A percentile compares a stretch with the other conserved stretches of the same genome.
Conservation (phyloP, 2,329 filamentous ascomycete genomes). For the Arthrinium phaeospermum region DNA sequence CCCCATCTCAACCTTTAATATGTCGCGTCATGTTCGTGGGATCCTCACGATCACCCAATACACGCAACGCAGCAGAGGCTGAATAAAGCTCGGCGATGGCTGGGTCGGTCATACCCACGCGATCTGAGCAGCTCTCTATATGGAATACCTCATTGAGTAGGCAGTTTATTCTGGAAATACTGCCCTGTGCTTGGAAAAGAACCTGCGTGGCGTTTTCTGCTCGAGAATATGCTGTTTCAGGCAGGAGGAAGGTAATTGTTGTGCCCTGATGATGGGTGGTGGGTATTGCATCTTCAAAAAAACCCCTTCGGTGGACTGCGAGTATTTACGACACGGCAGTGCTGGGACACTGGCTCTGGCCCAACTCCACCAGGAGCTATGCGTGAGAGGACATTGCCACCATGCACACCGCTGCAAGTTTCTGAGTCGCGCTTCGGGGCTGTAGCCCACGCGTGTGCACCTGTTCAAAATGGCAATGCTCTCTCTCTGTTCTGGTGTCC, state of each 20-base stretch:
- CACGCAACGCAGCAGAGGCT: not conserved
- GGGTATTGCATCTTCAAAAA: conserved; percentile 10
- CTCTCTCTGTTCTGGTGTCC: not conserved
- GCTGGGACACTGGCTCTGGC: conserved; percentile 9
- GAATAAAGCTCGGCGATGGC: not conserved
- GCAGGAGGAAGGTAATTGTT: conserved; percentile 5
- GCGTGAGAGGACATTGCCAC: conserved; percentile 5
- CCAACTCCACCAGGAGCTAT: conserved; percentile 8
- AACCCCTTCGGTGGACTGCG: conserved; percentile 2
- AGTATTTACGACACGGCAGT: conserved; percentile 11
- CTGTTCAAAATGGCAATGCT: not conserved
- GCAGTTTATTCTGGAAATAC: not conserved
- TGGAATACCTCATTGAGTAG: not conserved
- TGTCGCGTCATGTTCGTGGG: conserved; percentile 12
- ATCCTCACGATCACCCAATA: not conserved
- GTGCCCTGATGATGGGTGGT: conserved; percentile 14
- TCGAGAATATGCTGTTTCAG: conserved; percentile 1
- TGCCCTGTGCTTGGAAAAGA: not conserved
- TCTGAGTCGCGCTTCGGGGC: not conserved
- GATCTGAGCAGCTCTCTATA: not conserved
- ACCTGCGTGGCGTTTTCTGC: not conserved
- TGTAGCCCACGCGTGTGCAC: not conserved
- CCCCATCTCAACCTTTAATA: conserved; percentile 2
- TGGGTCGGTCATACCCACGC: not conserved
- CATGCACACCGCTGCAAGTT: conserved; percentile 9